These are phyloP conservation scores for Globisporangium okanoganense DNA, from an alignment of 352 stramenopile genomes.

Conservation along the genomic window DNA sequence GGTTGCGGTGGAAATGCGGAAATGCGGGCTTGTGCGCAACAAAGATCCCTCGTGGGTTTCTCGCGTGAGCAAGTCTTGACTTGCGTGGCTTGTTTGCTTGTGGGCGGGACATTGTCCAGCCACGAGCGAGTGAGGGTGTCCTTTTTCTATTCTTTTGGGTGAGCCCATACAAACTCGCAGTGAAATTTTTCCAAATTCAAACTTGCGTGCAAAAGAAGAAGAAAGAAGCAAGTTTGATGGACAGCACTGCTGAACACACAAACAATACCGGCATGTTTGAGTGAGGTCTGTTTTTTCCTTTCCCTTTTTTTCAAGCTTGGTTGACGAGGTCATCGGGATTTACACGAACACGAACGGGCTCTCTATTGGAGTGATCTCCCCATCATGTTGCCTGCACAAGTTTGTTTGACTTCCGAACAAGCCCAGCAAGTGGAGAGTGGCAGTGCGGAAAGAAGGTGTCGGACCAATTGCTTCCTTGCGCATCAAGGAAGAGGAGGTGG, in stretches of 20 bases:
- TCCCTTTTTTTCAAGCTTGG: conserved; percentile 1
- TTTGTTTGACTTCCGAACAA: neutral
- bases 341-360: neutral
- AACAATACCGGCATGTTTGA: neutral
- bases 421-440: neutral
- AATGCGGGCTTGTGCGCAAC: neutral
- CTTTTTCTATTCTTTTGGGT: neutral
- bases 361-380: neutral
- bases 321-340: neutral
- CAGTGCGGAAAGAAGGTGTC: neutral
- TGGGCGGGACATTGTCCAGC: neutral
- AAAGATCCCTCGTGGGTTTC: neutral
- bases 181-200: neutral
- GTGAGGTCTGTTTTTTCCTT: conserved; percentile 1
- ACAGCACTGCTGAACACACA: neutral
- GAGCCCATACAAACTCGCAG: neutral
- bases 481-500: neutral
- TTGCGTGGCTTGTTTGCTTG: neutral
- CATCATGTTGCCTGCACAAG: too few relatives aligned
- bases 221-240: conserved; percentile 1
- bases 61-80: neutral
- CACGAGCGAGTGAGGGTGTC: neutral
- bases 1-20: neutral
- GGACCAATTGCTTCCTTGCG: neutral
- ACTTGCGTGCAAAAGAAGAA: neutral